A percentile compares a stretch with the other conserved stretches of the same genome.
phyloP scores from a whole-genome alignment of 1,284 basidiomycete genomes.

The Cutaneotrichosporon dermatis region DNA sequence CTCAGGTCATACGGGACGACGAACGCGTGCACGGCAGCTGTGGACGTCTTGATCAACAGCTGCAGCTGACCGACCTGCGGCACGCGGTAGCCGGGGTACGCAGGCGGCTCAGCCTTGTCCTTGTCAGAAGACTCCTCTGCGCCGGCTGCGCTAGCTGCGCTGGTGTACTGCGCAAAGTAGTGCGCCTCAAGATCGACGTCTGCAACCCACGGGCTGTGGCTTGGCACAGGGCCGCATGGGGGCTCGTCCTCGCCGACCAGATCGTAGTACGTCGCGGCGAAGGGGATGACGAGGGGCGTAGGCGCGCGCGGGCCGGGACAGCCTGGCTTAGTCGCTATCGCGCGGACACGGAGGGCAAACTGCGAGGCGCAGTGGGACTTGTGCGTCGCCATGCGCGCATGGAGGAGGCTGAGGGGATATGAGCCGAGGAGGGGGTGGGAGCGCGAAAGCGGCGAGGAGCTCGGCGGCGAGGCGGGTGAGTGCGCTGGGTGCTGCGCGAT shows the following conservation, averaged over 20 bases:
- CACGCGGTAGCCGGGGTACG: constrained; percentile 53
- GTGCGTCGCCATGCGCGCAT: constrained; percentile 42
- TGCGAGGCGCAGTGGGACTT: constrained; percentile 26
- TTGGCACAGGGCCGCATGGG: constrained; percentile 5
- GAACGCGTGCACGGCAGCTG: constrained; percentile 52
- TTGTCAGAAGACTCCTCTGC: background rate
- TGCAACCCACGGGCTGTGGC: constrained; percentile 44
- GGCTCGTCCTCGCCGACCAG: constrained; percentile 19
- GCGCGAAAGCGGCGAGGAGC: constrained; percentile 26
- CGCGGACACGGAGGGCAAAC: constrained; percentile 28
- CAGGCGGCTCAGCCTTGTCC: constrained; percentile 26
- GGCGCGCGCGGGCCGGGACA: constrained; percentile 30
- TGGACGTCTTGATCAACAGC: constrained; percentile 52
- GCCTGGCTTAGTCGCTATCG: constrained; percentile 9
- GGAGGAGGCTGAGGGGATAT: constrained; percentile 41
- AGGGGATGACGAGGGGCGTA: constrained; percentile 30
- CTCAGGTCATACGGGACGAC: constrained; percentile 54
- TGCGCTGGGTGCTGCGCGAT: background rate
- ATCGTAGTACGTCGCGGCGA: constrained; percentile 45
- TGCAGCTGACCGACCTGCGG: constrained; percentile 53
- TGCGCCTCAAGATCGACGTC: constrained; percentile 42
- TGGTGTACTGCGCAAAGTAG: constrained; percentile 23
- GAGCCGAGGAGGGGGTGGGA: constrained; percentile 41
- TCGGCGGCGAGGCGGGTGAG: background rate
- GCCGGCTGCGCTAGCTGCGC: background rate